Base-by-base conservation (phyloP, 352 stramenopile species). In the Thalassiosira hispida region DNA sequence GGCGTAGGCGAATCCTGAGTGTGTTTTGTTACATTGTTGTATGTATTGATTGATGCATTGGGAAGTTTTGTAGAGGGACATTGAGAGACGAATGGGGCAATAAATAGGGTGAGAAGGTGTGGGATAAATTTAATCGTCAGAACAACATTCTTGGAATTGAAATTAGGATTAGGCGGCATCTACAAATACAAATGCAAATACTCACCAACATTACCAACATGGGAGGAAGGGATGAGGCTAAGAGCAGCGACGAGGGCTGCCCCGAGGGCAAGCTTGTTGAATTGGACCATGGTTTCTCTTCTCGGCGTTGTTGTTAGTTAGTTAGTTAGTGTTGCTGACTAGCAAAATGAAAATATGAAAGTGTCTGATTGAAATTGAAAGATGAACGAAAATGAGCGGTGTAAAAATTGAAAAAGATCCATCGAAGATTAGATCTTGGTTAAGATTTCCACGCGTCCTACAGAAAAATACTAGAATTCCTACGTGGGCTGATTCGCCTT, bases 131-230 rank as follows among this genome's bases (percentile, higher is more conserved):
- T 11, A 42, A 42, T 42, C 5, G 33, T 11, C 11, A 11, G 33
- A 11, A 5, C 11, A 42, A 42, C n/a, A n/a, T n/a, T n/a, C n/a
- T 69, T 3, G n/a, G 16, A 69, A 29, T 69, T 23, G 38, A 38
- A 38, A 47, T 63, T 18, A n/a, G n/a, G n/a, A n/a, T n/a, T n/a
- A n/a, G 12, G 11, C 27, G 9, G n/a, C 18, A 27, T 1, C 51
- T 31, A 29, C 22, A 44, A 33, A 46, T 11, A n/a, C 49, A 29
- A 33, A 29, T 14, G 12, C 29, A 20, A 29, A 38, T 29, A 56
- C 59, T 79, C 51, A 78, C 74, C 74, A 51, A 78, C 46, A 60
- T 63, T 73, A 40, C 74, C 74, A 49, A 78, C 23, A 33, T 53
- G 42, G 16, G 60, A 63, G 0, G 66, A 62, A 16, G 74, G 74